These are phyloP conservation scores for Mediolabrus comicus DNA, from an alignment of 108 stramenopile genomes.

Conservation along the genomic window DNA sequence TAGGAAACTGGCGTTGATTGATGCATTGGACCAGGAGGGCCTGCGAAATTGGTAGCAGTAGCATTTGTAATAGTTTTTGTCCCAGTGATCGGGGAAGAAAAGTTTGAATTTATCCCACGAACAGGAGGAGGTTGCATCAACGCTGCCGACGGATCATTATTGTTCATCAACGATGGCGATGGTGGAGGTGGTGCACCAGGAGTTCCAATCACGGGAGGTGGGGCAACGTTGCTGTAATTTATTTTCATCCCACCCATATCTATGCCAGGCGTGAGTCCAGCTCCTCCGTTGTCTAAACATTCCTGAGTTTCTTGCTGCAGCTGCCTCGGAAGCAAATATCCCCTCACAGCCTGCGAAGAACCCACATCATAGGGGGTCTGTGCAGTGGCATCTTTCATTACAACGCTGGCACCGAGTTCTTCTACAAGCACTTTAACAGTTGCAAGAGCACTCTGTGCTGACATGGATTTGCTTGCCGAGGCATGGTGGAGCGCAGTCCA, in stretches of 20 bases:
- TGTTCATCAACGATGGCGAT: slow-evolving; percentile 1
- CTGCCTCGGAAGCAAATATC: slow-evolving; percentile 82
- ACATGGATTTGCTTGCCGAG: slow-evolving; percentile 29
- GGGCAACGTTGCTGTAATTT: slow-evolving; percentile 50
- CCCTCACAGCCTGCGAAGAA: slow-evolving; percentile 57
- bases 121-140: slow-evolving; percentile 46
- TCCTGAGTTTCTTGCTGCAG: slow-evolving; percentile 79
- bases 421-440: slow-evolving; percentile 60
- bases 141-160: slow-evolving; percentile 34
- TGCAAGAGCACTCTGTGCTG: slow-evolving; percentile 9
- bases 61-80: slow-evolving; percentile 1
- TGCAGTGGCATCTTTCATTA: slow-evolving; percentile 60
- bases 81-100: slow-evolving; percentile 12
- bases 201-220: slow-evolving; percentile 57
- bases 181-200: slow-evolving; percentile 7
- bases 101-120: neutral
- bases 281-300: slow-evolving; percentile 76
- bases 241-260: slow-evolving; percentile 78
- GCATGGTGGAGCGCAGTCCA: slow-evolving; percentile 83
- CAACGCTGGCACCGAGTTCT: slow-evolving; percentile 52
- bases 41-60: neutral
- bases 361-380: slow-evolving; percentile 87
- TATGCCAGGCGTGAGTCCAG: slow-evolving; percentile 74
- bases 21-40: neutral
- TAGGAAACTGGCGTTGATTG: neutral